These are phyloP conservation scores for Nemania abortiva DNA, from an alignment of 2,329 filamentous ascomycete genomes.

Conservation along the genomic window DNA sequence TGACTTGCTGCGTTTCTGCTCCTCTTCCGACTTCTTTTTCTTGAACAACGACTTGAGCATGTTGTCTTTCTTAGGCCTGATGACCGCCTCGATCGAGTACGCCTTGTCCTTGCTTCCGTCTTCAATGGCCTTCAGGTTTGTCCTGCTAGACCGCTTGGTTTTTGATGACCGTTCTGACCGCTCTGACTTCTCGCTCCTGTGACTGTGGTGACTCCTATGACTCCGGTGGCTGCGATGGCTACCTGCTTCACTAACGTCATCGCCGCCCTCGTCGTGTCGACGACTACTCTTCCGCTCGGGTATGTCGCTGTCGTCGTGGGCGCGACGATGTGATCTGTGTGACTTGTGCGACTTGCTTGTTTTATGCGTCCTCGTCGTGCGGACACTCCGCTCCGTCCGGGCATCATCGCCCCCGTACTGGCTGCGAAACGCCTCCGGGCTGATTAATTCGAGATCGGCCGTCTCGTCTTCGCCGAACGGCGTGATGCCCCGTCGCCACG, in stretches of 20 bases:
- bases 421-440: conserved; percentile 63
- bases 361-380: conserved; percentile 49
- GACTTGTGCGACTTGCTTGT: conserved; percentile 49
- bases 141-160: conserved; percentile 49
- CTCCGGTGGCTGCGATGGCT: conserved; percentile 51
- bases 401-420: conserved; percentile 58
- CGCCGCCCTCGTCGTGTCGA: conserved; percentile 42
- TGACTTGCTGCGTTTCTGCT: conserved; percentile 33
- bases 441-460: conserved; percentile 69
- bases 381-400: conserved; percentile 39
- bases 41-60: conserved; percentile 71
- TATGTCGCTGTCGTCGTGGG: conserved; percentile 33
- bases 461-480: conserved; percentile 60
- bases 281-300: conserved; percentile 49
- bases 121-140: conserved; percentile 52
- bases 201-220: conserved; percentile 46
- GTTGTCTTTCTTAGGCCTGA: conserved; percentile 62
- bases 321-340: conserved; percentile 46
- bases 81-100: conserved; percentile 54
- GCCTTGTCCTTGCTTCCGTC: conserved; percentile 53
- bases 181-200: conserved; percentile 54
- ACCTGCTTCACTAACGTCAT: conserved; percentile 54
- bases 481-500: conserved; percentile 69
- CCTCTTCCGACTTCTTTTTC: conserved; percentile 62
- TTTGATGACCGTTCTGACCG: conserved; percentile 51